These are phyloP conservation scores for Phragmites australis DNA, from an alignment of 176 grass and related monocot genomes.

Conservation along the genomic window DNA sequence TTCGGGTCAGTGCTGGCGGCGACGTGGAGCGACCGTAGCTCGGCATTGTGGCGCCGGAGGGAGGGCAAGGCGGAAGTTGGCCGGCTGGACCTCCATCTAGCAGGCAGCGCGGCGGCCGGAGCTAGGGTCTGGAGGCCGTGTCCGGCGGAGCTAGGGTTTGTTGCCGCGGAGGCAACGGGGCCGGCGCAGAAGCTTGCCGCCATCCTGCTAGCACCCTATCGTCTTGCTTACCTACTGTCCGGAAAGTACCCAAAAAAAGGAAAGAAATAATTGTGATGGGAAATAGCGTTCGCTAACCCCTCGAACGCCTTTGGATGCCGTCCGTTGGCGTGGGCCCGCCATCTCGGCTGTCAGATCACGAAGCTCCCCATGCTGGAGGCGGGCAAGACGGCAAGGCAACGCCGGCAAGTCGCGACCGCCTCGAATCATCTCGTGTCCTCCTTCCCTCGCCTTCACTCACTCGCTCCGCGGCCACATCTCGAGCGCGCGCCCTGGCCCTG, in stretches of 20 bases:
- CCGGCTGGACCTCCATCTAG: constrained; percentile 21
- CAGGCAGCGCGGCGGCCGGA: not conserved
- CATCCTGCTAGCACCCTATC: constrained; percentile 50
- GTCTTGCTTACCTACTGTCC: constrained; percentile 10
- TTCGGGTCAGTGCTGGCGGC: constrained; percentile 30
- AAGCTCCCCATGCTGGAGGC: not conserved
- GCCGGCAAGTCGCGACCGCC: constrained; percentile 2
- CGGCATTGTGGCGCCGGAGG: constrained; percentile 38
- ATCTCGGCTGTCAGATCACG: not conserved
- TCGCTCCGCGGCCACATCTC: constrained; percentile 25
- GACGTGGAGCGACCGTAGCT: constrained; percentile 46
- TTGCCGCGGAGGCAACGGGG: constrained; percentile 36
- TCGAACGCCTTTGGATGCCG: not conserved
- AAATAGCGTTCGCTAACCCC: not conserved
- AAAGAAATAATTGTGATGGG: not conserved
- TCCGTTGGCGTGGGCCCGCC: not conserved
- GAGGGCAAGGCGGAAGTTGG: not conserved
- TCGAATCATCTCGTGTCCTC: constrained; percentile 11
- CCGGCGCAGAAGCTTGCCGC: constrained; percentile 49
- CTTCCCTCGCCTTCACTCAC: not conserved
- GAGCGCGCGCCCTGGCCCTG: not conserved
- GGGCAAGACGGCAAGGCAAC: constrained; percentile 13
- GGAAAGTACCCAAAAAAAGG: not conserved
- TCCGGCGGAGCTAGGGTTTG: constrained; percentile 19
- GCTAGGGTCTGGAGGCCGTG: constrained; percentile 4